Evolutionary conservation across 225 moss, liverwort and hornwort genomes (phyloP).

Genomic region (Straminergon stramineum): DNA sequence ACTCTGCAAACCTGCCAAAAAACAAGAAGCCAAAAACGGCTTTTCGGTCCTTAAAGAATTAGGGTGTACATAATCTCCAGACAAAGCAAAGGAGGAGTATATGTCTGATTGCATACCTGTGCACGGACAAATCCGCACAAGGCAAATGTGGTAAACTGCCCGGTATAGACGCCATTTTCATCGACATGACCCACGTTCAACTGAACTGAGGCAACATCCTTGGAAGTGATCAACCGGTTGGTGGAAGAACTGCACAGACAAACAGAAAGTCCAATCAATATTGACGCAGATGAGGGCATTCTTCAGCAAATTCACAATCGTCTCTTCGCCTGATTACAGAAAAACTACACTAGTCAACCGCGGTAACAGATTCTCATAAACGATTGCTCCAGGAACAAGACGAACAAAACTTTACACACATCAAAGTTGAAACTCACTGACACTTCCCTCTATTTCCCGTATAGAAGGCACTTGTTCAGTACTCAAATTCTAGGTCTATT

Average conservation of each 20-base stretch:
- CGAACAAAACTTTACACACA: not conserved
- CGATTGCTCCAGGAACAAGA: not conserved
- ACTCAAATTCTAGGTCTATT: not conserved
- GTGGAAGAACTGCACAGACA: conserved; percentile 14
- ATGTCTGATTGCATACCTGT: not conserved
- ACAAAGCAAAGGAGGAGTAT: not conserved
- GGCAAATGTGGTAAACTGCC: conserved; percentile 29
- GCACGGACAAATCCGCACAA: conserved; percentile 33
- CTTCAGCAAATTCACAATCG: not conserved
- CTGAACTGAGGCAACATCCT: conserved; percentile 29
- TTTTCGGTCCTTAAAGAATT: not conserved
- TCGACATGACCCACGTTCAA: conserved; percentile 30
- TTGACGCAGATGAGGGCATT: not conserved
- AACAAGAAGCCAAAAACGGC: not conserved
- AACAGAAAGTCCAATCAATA: not conserved
- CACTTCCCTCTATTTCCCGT: not conserved
- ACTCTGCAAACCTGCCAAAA: not conserved
- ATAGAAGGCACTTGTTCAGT: not conserved
- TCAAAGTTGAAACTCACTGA: not conserved
- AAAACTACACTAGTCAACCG: not conserved
- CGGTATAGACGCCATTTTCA: conserved; percentile 25
- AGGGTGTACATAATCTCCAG: not conserved
- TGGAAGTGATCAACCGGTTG: conserved; percentile 37
- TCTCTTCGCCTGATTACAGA: not conserved
- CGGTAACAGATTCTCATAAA: not conserved